A percentile compares a stretch with the other conserved stretches of the same genome.
Conservation (phyloP, 805 yeast species). For the Candida morakotiae region DNA sequence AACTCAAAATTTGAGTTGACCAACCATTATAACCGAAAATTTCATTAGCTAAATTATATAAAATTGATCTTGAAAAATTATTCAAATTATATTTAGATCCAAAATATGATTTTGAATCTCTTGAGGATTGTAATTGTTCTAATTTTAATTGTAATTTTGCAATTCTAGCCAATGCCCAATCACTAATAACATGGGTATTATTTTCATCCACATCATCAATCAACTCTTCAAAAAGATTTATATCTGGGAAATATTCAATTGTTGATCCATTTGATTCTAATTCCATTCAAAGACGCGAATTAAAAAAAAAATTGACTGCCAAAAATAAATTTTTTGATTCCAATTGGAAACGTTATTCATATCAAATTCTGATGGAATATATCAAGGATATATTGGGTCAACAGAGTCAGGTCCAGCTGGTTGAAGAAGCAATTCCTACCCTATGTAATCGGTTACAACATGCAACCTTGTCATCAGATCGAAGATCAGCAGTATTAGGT, state of each 20-base stretch:
- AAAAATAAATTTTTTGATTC: neutral
- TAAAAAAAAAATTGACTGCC: neutral
- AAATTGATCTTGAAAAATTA: constrained; percentile 10
- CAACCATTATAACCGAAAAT: constrained; percentile 57
- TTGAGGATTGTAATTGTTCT: constrained; percentile 27
- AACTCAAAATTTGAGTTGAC: constrained; percentile 40
- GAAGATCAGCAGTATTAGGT: constrained; percentile 88
- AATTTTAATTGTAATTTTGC: constrained; percentile 47
- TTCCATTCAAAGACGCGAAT: neutral
- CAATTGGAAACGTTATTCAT: neutral
- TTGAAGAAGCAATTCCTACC: constrained; percentile 82
- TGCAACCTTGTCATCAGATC: constrained; percentile 75
- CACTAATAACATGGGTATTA: constrained; percentile 22
- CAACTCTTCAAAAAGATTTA: constrained; percentile 12
- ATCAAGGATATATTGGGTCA: constrained; percentile 32
- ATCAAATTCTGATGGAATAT: constrained; percentile 27
- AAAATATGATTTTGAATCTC: constrained; percentile 3
- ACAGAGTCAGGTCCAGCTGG: constrained; percentile 40
- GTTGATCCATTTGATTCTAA: constrained; percentile 6
- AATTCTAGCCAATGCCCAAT: constrained; percentile 46
- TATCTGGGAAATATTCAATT: constrained; percentile 12
- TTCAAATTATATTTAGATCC: neutral
- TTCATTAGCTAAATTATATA: constrained; percentile 44
- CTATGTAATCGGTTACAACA: constrained; percentile 83
- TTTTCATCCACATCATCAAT: constrained; percentile 7